phyloP scores from a whole-genome alignment of 495 filamentous ascomycete species.

The Parmelia sp. region DNA sequence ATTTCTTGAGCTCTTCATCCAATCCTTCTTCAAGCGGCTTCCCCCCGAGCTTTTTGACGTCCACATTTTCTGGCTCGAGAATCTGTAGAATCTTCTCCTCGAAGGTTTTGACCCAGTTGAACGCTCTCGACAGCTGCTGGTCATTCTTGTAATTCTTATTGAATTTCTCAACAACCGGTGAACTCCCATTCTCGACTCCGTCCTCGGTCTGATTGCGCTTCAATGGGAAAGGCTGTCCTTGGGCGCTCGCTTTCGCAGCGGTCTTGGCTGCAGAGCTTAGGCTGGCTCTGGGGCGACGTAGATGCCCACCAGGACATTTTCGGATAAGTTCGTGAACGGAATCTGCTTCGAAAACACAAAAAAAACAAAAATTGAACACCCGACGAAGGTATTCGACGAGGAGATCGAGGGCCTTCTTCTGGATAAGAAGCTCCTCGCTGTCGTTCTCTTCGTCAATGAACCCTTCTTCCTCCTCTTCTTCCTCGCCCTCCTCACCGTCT shows the following conservation, averaged over 20 bases:
- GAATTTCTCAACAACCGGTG: constrained; percentile 59
- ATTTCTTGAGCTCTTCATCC: constrained; percentile 77
- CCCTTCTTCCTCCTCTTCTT: constrained; percentile 66
- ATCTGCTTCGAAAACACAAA: constrained; percentile 97
- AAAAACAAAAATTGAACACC: constrained; percentile 98
- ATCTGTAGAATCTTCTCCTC: constrained; percentile 94
- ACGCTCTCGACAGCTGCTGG: constrained; percentile 85
- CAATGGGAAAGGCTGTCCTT: constrained; percentile 69
- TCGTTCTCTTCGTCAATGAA: constrained; percentile 74
- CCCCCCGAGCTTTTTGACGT: constrained; percentile 82
- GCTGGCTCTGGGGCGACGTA: constrained; percentile 78
- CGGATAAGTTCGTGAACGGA: constrained; percentile 91
- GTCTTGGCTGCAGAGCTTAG: constrained; percentile 75
- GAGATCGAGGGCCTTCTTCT: constrained; percentile 95
- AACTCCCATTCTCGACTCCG: constrained; percentile 51
- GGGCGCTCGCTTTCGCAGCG: constrained; percentile 76
- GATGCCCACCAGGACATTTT: constrained; percentile 94
- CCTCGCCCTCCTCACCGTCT: constrained; percentile 63
- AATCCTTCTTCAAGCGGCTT: constrained; percentile 78
- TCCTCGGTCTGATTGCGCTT: constrained; percentile 65
- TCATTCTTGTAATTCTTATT: constrained; percentile 68
- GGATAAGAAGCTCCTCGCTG: constrained; percentile 78
- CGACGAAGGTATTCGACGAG: constrained; percentile 93
- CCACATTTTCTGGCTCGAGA: constrained; percentile 80
- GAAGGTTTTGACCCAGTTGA: constrained; percentile 99